Percentiles rank a stretch among this genome's conserved stretches.
Conservation (phyloP, 306 rosid species). For the Dalbergia cultrata region DNA sequence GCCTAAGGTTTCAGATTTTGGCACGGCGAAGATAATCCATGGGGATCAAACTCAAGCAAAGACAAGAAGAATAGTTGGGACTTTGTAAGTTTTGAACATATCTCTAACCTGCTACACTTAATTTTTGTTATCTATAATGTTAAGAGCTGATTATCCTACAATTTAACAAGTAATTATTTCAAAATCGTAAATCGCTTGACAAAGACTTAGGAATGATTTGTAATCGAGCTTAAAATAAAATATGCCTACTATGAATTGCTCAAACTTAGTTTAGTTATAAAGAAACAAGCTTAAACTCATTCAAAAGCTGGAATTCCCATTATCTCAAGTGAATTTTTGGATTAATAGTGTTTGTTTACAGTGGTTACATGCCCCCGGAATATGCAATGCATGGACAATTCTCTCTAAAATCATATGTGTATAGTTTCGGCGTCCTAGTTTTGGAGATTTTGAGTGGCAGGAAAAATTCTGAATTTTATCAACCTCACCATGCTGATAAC, state of each 20-base stretch:
- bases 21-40: constrained; percentile 64
- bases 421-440: constrained; percentile 57
- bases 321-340: background rate
- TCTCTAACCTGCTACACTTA: background rate
- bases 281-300: too few relatives aligned
- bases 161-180: background rate
- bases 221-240: too few relatives aligned
- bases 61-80: constrained; percentile 66
- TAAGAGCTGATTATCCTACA: background rate
- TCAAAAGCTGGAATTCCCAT: background rate
- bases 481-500: constrained; percentile 42
- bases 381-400: constrained; percentile 57
- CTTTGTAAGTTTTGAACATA: constrained; percentile 58
- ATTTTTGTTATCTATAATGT: background rate
- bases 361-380: constrained; percentile 63
- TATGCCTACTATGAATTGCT: too few relatives aligned
- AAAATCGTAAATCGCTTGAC: background rate
- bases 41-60: constrained; percentile 57
- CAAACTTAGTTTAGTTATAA: too few relatives aligned
- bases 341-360: constrained; percentile 9
- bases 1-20: constrained; percentile 77
- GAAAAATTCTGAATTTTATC: constrained; percentile 47
- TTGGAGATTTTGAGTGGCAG: constrained; percentile 64
- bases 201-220: background rate
- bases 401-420: constrained; percentile 54